Percentiles rank a stretch among this genome's conserved stretches.
These are phyloP conservation scores for Colletotrichum noveboracense DNA, from an alignment of 2,329 filamentous ascomycete genomes.

Conservation along the genomic window DNA sequence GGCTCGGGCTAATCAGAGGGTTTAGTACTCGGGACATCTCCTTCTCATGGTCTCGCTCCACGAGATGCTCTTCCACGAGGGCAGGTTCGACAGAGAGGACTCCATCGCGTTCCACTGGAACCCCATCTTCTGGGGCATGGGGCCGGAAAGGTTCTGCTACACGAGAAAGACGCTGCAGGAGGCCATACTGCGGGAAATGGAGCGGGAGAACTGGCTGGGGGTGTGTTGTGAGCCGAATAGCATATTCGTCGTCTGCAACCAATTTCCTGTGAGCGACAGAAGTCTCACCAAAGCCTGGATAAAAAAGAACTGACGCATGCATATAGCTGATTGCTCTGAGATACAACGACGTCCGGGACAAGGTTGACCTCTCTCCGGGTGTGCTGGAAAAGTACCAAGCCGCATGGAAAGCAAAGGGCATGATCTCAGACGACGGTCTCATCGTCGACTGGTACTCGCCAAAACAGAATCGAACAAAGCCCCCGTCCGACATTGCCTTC, in stretches of 20 bases:
- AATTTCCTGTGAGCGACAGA: constrained; percentile 42
- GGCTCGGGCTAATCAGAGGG: too few relatives aligned
- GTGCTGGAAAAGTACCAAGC: constrained; percentile 41
- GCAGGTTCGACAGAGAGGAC: constrained; percentile 37
- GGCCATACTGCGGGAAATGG: constrained; percentile 41
- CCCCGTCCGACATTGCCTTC: background rate
- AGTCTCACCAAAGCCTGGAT: fast-evolving
- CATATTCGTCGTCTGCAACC: constrained; percentile 46
- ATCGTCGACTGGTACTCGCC: constrained; percentile 22
- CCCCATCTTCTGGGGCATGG: constrained; percentile 42
- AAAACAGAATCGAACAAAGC: background rate
- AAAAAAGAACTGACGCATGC: fast-evolving
- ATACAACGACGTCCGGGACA: background rate
- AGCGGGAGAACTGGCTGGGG: constrained; percentile 40
- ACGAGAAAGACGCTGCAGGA: constrained; percentile 34
- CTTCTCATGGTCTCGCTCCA: constrained; percentile 43
- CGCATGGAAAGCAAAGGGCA: constrained; percentile 35
- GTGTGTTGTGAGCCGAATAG: constrained; percentile 48
- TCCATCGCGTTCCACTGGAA: constrained; percentile 41
- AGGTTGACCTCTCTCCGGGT: constrained; percentile 6
- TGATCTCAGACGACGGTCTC: constrained; percentile 31
- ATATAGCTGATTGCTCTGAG: background rate
- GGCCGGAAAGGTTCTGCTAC: constrained; percentile 38
- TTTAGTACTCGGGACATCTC: constrained; percentile 41
- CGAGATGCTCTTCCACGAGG: constrained; percentile 46